These are phyloP conservation scores for Lophiotrema nucula DNA, from an alignment of 495 filamentous ascomycete genomes.

Conservation along the genomic window DNA sequence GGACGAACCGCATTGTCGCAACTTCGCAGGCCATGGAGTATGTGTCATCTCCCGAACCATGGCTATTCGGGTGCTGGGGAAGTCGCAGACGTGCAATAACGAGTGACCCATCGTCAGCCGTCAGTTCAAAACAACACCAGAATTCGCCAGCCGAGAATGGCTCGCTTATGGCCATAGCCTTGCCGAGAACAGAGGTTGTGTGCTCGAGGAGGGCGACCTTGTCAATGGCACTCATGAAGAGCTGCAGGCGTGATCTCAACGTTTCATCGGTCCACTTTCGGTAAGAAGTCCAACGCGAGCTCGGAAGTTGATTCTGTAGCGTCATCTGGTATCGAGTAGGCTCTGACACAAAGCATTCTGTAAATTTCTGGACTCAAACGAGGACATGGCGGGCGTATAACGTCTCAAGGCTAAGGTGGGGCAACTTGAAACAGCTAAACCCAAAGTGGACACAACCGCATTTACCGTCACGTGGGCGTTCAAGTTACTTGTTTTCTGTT, in stretches of 20 bases:
- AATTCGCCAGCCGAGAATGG: slow-evolving; percentile 40
- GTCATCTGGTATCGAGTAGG: not conserved
- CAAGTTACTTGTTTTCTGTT: not conserved
- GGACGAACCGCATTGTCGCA: slow-evolving; percentile 34
- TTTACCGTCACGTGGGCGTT: not conserved
- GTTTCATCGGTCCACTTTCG: slow-evolving; percentile 37
- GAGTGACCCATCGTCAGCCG: slow-evolving; percentile 26
- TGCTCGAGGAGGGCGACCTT: slow-evolving; percentile 32
- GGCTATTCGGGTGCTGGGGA: slow-evolving; percentile 32
- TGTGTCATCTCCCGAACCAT: slow-evolving; percentile 24
- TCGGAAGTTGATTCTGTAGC: slow-evolving; percentile 17
- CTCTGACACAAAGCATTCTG: not conserved
- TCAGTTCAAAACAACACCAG: slow-evolving; percentile 40
- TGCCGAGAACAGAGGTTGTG: slow-evolving; percentile 22
- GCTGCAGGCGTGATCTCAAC: slow-evolving; percentile 35
- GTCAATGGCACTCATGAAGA: slow-evolving; percentile 30
- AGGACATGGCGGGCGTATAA: not conserved
- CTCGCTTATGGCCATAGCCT: slow-evolving; percentile 31
- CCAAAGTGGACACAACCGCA: not conserved
- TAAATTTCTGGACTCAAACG: not conserved
- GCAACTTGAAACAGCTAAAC: not conserved
- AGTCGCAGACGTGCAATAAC: slow-evolving; percentile 32
- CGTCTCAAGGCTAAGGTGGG: not conserved
- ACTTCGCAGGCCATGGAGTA: slow-evolving; percentile 37
- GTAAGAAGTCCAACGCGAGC: slow-evolving; percentile 36